phyloP scores from a whole-genome alignment of 192 early-diverging fungal genomes.

The Backusella sp. region DNA sequence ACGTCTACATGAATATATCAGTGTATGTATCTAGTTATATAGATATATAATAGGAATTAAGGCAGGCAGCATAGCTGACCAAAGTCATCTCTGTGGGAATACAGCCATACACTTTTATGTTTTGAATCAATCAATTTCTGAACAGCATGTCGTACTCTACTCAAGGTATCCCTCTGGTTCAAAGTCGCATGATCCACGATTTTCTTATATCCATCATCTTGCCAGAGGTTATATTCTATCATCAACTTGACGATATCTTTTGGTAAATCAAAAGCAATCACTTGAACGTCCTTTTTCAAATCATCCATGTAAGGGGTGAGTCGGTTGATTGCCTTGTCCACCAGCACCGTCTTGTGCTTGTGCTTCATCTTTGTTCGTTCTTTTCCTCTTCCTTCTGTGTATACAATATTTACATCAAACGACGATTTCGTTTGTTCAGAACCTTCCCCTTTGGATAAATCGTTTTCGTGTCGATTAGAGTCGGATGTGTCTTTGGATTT shows the following conservation, averaged over 20 bases:
- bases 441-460: conserved; percentile 37
- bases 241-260: conserved; percentile 55
- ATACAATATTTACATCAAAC: conserved; percentile 49
- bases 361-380: conserved; percentile 55
- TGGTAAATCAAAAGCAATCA: conserved; percentile 64
- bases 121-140: conserved; percentile 30
- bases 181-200: conserved; percentile 39
- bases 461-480: conserved; percentile 11
- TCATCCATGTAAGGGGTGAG: conserved; percentile 56
- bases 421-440: conserved; percentile 27
- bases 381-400: conserved; percentile 38
- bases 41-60: not conserved
- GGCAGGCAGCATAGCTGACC: conserved; percentile 52
- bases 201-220: conserved; percentile 64
- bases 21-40: not conserved
- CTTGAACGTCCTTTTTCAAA: conserved; percentile 50
- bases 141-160: conserved; percentile 30
- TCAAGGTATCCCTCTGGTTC: conserved; percentile 32
- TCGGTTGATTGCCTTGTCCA: conserved; percentile 59
- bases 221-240: conserved; percentile 55
- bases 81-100: conserved; percentile 66
- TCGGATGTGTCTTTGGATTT: conserved; percentile 30
- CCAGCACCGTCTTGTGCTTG: conserved; percentile 54
- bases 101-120: conserved; percentile 65
- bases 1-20: not conserved